Base-by-base conservation (phyloP, 2,329 filamentous ascomycete genomes). In the Hypoxylon sp. region DNA sequence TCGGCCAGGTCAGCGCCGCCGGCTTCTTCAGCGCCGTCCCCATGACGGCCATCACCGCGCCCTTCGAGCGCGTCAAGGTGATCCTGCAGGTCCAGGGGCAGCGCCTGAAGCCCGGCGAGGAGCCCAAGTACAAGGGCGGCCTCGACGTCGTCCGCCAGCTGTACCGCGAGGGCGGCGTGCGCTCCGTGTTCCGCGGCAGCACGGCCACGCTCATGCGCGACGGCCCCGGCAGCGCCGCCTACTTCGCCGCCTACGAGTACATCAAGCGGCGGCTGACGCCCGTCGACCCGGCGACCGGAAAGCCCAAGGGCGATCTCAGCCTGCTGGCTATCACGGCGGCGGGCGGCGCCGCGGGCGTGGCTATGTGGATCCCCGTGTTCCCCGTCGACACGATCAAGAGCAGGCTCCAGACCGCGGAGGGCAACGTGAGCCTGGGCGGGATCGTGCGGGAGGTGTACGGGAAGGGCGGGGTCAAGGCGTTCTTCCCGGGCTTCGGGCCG, bases 311-410 rank as follows among this genome's bases (percentile, higher is more conserved):
- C 43, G 84, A 95, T 71, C 80, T 98, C 60, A 94, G 91, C 73
- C 82, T 99, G 67, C 81, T 87, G 1, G 95, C 95, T 10, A 86
- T 99, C 59, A 92, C 94, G 72, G 86, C 88, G 26, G 95, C 95
- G 1, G 95, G 95, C 72, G 95, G 92, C 67, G 91, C 90, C 3
- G 95, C 95, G 0, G 95, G 95, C 74, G 87, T 99, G 24, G 95
- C 95, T 67, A 99, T 99, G 95, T 99, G 95, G 95, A 95, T 97
- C 70, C 94, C 95, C 56, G 94, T 99, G 43, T 99, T 99, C 86
- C 95, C 95, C 20, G 86, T 99, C 68, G 95, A 99, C 75, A 99
- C 95, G 0, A 89, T 99, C 81, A 99, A 99, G 87, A 94, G 90
- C 68, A 85, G 94, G 37, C 81, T 99, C 76, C 95, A 99, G 84